Conservation (phyloP, 169 alveolate genomes). For the Eimeria necatrix region DNA sequence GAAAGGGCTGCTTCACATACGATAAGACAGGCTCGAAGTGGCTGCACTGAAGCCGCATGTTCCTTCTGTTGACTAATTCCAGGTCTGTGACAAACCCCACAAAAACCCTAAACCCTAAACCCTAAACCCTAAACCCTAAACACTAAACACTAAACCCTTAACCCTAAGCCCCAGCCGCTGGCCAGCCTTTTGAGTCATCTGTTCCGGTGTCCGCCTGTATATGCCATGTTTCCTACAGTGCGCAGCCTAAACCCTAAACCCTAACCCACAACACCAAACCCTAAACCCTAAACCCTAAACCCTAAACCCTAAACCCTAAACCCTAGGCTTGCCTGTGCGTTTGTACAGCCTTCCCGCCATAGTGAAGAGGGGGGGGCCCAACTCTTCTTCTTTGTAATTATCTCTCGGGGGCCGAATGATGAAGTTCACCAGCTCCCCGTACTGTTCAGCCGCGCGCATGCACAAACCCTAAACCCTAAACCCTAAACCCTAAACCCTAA, state of each 20-base stretch:
- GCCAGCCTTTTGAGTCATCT: no score
- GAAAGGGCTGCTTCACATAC: slow-evolving; percentile 14
- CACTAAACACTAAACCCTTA: no score
- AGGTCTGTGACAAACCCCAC: slow-evolving; percentile 86
- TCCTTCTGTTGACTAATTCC: slow-evolving; percentile 87
- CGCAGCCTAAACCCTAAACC: not conserved
- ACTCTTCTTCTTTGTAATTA: slow-evolving; percentile 43
- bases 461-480: slow-evolving; percentile 35
- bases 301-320: not conserved
- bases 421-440: slow-evolving; percentile 74
- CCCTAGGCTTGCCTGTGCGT: slow-evolving; percentile 66
- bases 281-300: not conserved
- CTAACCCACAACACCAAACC: not conserved
- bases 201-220: no score
- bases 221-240: no score
- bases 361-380: slow-evolving; percentile 45
- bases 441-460: slow-evolving; percentile 46
- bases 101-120: not conserved
- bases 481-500: not conserved
- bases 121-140: not conserved
- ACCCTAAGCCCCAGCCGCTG: no score
- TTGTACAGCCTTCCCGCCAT: slow-evolving; percentile 56
- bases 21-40: slow-evolving; percentile 94
- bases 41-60: slow-evolving; percentile 90
- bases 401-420: slow-evolving; percentile 77